Evolutionary conservation across 148 eudicot species (phyloP).

Genomic region (Cornus suecica): DNA sequence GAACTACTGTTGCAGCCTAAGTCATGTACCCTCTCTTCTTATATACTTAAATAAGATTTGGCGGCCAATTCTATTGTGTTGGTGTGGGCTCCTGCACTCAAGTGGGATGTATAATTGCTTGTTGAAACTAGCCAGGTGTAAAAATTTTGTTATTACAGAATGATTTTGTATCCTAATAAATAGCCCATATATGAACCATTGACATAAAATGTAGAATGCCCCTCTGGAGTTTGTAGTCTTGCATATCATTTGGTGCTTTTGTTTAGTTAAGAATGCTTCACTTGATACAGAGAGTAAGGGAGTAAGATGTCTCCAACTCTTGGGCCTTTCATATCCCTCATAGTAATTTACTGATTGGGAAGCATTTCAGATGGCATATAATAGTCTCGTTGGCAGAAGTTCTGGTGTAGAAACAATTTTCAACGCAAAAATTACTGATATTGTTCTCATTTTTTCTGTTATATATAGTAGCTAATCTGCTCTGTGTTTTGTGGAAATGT

Average conservation of each 20-base stretch:
- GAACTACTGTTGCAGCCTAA: not conserved
- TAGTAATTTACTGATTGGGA: not conserved
- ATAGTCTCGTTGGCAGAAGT: not conserved
- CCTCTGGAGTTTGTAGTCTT: not conserved
- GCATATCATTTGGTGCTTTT: not conserved
- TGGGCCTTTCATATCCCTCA: not conserved
- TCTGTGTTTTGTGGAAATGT: conserved; percentile 8
- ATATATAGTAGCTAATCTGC: conserved; percentile 6
- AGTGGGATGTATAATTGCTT: not conserved
- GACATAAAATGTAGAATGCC: not conserved
- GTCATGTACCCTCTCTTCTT: not conserved
- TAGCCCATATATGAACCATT: not conserved
- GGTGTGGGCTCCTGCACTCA: not conserved
- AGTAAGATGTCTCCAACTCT: not conserved
- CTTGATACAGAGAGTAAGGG: not conserved
- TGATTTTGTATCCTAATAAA: not conserved
- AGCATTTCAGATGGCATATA: not conserved
- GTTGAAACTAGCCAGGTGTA: not conserved
- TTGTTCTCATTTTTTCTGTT: not conserved
- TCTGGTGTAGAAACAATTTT: conserved; percentile 6
- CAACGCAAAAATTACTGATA: not conserved
- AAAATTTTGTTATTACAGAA: not conserved
- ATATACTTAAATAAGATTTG: not conserved
- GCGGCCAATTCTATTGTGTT: not conserved
- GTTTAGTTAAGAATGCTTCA: not conserved